A percentile compares a stretch with the other conserved stretches of the same genome.
phyloP scores from a whole-genome alignment of 208 protist genomes.

The Acanthamoeba royreba region DNA sequence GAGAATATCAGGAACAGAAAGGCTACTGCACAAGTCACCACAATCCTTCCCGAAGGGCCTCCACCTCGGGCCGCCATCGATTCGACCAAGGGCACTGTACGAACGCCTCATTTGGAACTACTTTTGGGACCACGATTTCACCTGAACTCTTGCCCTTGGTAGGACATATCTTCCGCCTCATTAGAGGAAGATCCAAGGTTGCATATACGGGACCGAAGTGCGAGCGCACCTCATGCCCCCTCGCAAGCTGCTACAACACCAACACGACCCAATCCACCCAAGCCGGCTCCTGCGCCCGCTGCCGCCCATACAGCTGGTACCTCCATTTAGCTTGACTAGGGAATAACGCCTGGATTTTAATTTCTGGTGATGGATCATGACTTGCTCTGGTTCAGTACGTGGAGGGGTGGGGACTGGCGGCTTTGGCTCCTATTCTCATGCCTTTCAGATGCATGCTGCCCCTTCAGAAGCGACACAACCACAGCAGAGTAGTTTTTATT shows the following conservation, averaged over 20 bases:
- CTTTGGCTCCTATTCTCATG: not conserved
- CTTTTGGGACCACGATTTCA: not conserved
- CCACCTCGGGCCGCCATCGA: not conserved
- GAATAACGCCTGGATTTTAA: not conserved
- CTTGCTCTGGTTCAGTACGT: not conserved
- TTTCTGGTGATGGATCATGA: not conserved
- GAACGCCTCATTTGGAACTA: not conserved
- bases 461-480: not conserved
- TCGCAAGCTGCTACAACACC: not conserved
- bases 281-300: not conserved
- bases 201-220: not conserved
- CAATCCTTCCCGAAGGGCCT: not conserved
- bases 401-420: not conserved
- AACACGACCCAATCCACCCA: not conserved
- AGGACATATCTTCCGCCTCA: not conserved
- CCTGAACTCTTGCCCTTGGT: not conserved
- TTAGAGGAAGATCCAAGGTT: not conserved
- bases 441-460: not conserved
- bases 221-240: not conserved
- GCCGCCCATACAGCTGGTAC: not conserved
- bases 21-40: not conserved
- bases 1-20: conserved; percentile 13
- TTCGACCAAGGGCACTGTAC: not conserved
- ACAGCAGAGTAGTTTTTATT: too few species aligned
- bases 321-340: not conserved